Conservation (phyloP, 345 rosid species). For the Garcia nutans region DNA sequence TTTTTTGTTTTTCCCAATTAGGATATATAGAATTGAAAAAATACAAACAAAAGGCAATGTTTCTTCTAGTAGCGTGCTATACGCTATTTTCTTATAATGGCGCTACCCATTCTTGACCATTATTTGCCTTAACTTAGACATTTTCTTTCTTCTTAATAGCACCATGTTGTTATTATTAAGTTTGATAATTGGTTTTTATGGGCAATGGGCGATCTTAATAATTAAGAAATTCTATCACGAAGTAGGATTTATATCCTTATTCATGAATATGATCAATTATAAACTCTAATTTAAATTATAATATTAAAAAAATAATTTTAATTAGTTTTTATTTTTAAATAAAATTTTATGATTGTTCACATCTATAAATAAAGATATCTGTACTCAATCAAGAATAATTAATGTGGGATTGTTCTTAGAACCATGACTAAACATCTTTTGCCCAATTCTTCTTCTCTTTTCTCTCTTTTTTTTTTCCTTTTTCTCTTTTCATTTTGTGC, state of each 20-base stretch:
- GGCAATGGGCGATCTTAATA: background rate
- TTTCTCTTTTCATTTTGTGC: too few species aligned
- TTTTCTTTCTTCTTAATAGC: background rate
- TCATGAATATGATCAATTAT: too few species aligned
- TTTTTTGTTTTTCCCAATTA: background rate
- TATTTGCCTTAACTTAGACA: background rate
- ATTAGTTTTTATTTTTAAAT: too few species aligned
- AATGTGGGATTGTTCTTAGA: background rate
- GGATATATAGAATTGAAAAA: background rate
- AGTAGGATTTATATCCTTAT: too few species aligned
- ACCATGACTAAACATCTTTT: background rate
- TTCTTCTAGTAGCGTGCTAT: conserved; percentile 1
- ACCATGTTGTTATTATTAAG: background rate
- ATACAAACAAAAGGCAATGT: background rate
- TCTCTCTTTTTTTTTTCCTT: too few species aligned
- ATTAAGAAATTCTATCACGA: too few species aligned
- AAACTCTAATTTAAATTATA: too few species aligned
- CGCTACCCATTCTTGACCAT: conserved; percentile 15
- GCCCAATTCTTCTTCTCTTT: background rate
- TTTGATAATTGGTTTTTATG: too few species aligned
- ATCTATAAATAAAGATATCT: too few species aligned
- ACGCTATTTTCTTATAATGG: background rate
- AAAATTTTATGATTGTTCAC: too few species aligned
- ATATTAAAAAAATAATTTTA: too few species aligned
- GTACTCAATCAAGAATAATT: too few species aligned